Conservation (phyloP, 2,329 filamentous ascomycete genomes). For the Gremmenia infestans region DNA sequence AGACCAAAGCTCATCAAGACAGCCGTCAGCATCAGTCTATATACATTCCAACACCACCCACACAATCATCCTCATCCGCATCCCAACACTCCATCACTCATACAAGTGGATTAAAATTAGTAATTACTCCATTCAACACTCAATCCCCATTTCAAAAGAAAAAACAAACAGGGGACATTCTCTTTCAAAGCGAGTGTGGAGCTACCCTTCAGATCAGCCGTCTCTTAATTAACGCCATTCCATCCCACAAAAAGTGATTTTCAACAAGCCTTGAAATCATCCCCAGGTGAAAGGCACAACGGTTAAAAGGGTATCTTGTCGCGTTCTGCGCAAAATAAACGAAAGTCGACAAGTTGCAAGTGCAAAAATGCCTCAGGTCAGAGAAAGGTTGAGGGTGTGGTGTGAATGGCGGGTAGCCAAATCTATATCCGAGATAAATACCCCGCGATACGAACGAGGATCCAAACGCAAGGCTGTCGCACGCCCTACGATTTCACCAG, state of each 20-base stretch:
- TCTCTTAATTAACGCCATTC: neutral
- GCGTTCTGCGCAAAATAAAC: neutral
- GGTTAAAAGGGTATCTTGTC: neutral
- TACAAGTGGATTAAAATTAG: constrained; percentile 18
- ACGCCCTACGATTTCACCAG: neutral
- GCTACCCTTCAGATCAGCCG: neutral
- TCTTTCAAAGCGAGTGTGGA: neutral
- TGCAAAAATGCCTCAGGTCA: neutral
- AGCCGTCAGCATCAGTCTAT: neutral
- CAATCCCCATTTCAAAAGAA: neutral
- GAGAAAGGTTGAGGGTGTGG: neutral
- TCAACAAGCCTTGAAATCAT: neutral
- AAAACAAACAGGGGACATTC: neutral
- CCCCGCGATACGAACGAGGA: neutral
- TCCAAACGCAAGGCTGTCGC: neutral
- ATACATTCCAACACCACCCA: neutral
- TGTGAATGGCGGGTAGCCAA: neutral
- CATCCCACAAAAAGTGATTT: neutral
- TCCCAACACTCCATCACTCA: neutral
- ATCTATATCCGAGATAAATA: constrained; percentile 1
- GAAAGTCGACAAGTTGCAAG: neutral
- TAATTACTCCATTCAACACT: constrained; percentile 19
- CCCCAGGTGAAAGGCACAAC: neutral
- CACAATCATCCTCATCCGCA: neutral
- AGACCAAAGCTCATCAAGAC: neutral